Evolutionary conservation across 352 stramenopile genomes (phyloP), one percentile per base, ranked within the genome.

Genomic region (Globisporangium polare): DNA sequence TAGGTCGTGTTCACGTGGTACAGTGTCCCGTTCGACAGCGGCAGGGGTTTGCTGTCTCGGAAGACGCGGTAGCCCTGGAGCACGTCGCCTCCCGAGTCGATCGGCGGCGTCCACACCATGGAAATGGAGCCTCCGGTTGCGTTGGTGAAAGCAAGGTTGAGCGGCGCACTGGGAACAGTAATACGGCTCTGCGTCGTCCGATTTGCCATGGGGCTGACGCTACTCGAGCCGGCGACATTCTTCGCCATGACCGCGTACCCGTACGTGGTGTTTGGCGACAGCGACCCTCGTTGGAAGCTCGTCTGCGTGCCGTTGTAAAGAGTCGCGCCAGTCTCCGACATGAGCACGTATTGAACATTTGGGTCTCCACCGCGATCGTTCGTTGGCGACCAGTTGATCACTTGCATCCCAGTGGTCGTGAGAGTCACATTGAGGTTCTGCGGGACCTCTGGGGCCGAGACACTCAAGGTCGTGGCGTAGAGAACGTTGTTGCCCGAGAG

Each of bases 241-340:
- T 60, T 80, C 6, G 80, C 69, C 2, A 54, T 47, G 15, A 87
- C 53, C 1, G 51, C 58, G 57, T 88, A 90, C 1, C 65, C 60
- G 42, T 90, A 88, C 20, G 62, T 63, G 15, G 74, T 83, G 26
- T 74, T 80, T 3, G 65, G 67, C 6, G 26, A 55, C 20, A 90
- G 46, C 0, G 43, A 66, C 5, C 74, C 74, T 13, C 69, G 74
- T 5, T 53, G 58, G 52, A 77, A 87, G 10, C 65, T 58, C 10
- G 74, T 82, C 6, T 53, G 57, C 0, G 72, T 75, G 6, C 69
- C 76, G n/a, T 74, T 86, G 58, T 79, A 84, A 1, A 90, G 42
- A 1, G 83, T 10, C 2, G 22, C 24, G 18, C 47, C 56, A 8
- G 47, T 55, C 5, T 76, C 64, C 0, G 75, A 73, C 27, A 71